These are phyloP conservation scores for Dysphania ambrosioides DNA, from an alignment of 148 eudicot species.

Conservation along the genomic window DNA sequence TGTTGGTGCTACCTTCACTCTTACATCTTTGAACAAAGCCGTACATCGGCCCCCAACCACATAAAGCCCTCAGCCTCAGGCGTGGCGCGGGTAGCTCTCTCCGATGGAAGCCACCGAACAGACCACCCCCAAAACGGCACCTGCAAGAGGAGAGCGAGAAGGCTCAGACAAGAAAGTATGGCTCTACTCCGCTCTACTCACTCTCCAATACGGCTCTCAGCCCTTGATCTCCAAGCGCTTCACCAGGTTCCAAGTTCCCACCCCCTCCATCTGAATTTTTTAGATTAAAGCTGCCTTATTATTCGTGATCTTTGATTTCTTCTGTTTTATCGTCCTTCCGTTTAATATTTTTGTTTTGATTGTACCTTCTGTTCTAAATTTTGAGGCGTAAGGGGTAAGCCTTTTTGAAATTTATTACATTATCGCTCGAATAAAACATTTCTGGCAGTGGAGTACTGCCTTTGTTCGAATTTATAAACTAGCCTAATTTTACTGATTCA, in stretches of 20 bases:
- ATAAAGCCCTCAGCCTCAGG: neutral
- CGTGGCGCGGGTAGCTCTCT: neutral
- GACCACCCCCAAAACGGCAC: neutral
- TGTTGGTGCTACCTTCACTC: too few species aligned
- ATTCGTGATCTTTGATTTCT: neutral
- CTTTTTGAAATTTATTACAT: too few species aligned
- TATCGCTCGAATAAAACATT: too few species aligned
- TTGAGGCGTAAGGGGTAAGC: too few species aligned
- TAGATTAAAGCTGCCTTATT: neutral
- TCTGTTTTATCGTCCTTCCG: too few species aligned
- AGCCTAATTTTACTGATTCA: too few species aligned
- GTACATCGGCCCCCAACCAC: neutral
- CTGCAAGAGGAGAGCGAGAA: slow-evolving; percentile 16
- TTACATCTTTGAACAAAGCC: too few species aligned
- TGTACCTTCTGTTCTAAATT: neutral
- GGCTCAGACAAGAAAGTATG: slow-evolving; percentile 30
- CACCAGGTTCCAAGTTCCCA: slow-evolving; percentile 42
- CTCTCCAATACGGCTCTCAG: slow-evolving; percentile 72
- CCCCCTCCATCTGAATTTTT: neutral
- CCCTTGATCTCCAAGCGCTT: slow-evolving; percentile 79
- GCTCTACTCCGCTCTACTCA: slow-evolving; percentile 58
- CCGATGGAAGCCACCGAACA: neutral
- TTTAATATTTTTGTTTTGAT: neutral
- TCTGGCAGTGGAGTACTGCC: too few species aligned
- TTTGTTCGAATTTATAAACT: too few species aligned